Conservation (phyloP, 23 red algal species). For the Chondrus crispus region DNA sequence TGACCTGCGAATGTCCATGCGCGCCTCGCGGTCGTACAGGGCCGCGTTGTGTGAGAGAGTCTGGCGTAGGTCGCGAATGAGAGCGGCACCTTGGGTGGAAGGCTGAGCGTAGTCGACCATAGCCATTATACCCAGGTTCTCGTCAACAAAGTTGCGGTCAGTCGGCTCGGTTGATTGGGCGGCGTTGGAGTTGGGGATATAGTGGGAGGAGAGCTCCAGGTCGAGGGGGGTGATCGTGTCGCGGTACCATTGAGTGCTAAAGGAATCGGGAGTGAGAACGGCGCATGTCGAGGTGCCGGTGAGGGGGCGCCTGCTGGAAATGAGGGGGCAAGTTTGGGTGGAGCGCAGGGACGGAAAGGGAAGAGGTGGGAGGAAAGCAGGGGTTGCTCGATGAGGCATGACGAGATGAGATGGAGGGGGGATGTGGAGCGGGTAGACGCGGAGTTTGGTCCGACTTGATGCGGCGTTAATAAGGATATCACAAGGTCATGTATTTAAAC, state of each 20-base stretch:
- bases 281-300: background rate
- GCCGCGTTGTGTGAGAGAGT: background rate
- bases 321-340: too few species aligned
- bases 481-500: too few species aligned
- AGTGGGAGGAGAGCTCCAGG: constrained; percentile 26
- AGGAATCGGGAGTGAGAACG: constrained; percentile 10
- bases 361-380: too few species aligned
- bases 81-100: background rate
- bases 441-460: too few species aligned
- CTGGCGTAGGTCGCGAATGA: constrained; percentile 7
- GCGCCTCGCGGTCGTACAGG: background rate
- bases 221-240: background rate
- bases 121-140: background rate
- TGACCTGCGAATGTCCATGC: background rate
- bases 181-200: background rate
- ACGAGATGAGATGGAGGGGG: too few species aligned
- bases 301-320: background rate
- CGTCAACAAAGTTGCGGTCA: background rate
- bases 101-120: constrained; percentile 22
- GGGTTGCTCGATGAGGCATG: too few species aligned
- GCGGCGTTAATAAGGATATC: too few species aligned
- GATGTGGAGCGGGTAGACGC: too few species aligned
- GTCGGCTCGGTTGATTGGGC: background rate
- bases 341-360: too few species aligned
- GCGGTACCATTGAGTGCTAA: background rate